Evolutionary conservation across 2,329 filamentous ascomycete species (phyloP), one percentile per base, ranked within the genome.

Genomic region (Fusarium fujikuroi): DNA sequence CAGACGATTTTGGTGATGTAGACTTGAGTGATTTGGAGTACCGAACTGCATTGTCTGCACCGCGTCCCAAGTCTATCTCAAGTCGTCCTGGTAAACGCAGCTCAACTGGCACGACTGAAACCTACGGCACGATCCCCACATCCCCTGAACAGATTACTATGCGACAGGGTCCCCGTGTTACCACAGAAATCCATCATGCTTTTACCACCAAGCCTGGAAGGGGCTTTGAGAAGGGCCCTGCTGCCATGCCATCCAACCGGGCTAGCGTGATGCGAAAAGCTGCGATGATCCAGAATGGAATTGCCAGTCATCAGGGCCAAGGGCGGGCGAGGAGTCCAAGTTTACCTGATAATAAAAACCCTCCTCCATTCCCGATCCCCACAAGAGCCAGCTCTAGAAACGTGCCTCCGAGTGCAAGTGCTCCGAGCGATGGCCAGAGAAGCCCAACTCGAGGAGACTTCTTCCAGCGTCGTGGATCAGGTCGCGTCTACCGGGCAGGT

Each of bases 341-440:
- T 79, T 82, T 90, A 60, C 87, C 85, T 56, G 94, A 90, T 68
- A 84, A 90, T 68, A 84, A 81, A 36, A 86, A 90, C 59, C 95
- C 96, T 34, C 95, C 96, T 32, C 96, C 96, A 1, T 98, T 97
- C 84, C 95, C 96, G 0, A 97, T 99, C 11, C 96, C 96, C 0
- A 92, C 92, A 7, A 88, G 96, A 63, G 93, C 94, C 36, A 98
- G 95, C 82, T 99, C 95, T 10, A 90, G 95, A 67, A 91, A 92
- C 77, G 88, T 92, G 28, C 89, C 90, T 2, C 82, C 91, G 67
- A 92, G 88, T 74, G 85, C 88, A 57, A 95, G 93, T 79, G 85
- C 86, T 6, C 86, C 87, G 1, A 90, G 89, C 69, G 94, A 97
- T 70, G 93, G 93, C 7, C 91, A 91, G 44, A 88, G 90, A 71